Base-by-base conservation (phyloP, 2,329 filamentous ascomycete genomes). In the Orbilia javanica region DNA sequence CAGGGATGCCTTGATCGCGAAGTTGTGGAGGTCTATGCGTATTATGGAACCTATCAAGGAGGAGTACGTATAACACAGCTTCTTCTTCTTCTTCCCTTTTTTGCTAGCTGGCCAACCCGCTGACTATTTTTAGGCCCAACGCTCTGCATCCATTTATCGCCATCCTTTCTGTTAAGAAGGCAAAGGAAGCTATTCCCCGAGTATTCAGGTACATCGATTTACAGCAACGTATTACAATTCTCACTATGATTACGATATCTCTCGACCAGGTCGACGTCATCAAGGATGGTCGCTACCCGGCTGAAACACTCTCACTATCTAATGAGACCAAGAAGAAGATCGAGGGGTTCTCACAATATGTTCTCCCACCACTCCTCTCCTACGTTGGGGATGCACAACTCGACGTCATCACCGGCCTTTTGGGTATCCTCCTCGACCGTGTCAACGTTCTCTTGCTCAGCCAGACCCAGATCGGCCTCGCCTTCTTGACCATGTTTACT, bases 211-310 rank as follows among this genome's bases (percentile, higher is more conserved):
- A 97, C 82, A 92, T 97, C 65, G 92, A 92, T 80, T 92, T 94
- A 79, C 92, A 97, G 83, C 94, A 98, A 85, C 93, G 95, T 62
- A 94, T 96, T 22, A 98, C 94, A 0, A 93, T 98, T 79, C 87
- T 99, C 79, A 99, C 96, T 4, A 95, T 99, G 88, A 95, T 99
- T 80, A 90, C 97, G 75, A 91, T 97, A 64, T 94, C 98, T 82
- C 90, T 99, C 34, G 96, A 98, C 83, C 90, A 92, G 80, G 88
- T 99, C 46, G 94, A 97, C 82, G 95, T 99, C 62, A 91, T 98
- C 74, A 90, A 92, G 70, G 89, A 92, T 69, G 94, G 92, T 0
- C 90, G 93, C 80, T 90, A 94, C 57, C 88, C 88, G 8, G 88
- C 90, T 7, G 92, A 91, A 15, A 92, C 96, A 82, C 87, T 88